Evolutionary conservation across 768 basidiomycete species (phyloP).

Genomic region (Boletus rubescentipes): DNA sequence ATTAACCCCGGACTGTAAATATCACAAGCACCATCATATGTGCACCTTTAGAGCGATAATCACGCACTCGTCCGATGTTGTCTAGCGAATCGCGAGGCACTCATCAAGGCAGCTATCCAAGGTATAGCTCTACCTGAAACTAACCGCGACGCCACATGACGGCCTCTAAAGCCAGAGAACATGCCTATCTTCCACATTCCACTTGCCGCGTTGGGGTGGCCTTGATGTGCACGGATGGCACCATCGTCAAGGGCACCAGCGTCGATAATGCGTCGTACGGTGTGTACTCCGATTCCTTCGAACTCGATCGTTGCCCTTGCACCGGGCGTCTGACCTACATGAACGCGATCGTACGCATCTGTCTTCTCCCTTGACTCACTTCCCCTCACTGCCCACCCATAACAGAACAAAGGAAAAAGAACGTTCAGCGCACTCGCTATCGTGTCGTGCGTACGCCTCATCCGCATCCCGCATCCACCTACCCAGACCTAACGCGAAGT

Average conservation of each 20-base stretch:
- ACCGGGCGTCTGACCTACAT: constrained; percentile 29
- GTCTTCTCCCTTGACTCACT: neutral
- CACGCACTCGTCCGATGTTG: neutral
- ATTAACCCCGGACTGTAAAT: too few species aligned
- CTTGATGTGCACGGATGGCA: constrained; percentile 64
- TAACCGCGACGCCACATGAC: neutral
- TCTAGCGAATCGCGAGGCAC: constrained; percentile 42
- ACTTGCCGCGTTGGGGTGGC: constrained; percentile 92
- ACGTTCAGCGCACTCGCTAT: constrained; percentile 77
- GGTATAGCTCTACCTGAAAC: constrained; percentile 34
- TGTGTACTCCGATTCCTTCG: constrained; percentile 29
- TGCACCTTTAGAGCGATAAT: too few species aligned
- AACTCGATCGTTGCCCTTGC: neutral
- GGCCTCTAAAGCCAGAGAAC: constrained; percentile 55
- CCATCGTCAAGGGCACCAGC: constrained; percentile 81
- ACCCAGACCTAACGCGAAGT: neutral
- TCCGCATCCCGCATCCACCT: neutral
- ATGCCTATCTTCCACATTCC: constrained; percentile 80
- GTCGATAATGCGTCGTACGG: constrained; percentile 94
- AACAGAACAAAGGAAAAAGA: constrained; percentile 72
- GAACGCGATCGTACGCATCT: constrained; percentile 73
- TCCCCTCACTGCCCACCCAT: neutral
- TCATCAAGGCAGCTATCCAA: constrained; percentile 62
- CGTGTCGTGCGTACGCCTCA: constrained; percentile 53
- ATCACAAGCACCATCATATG: too few species aligned